Base-by-base conservation (phyloP, 2,329 filamentous ascomycete species). In the Claviceps fusiformis region DNA sequence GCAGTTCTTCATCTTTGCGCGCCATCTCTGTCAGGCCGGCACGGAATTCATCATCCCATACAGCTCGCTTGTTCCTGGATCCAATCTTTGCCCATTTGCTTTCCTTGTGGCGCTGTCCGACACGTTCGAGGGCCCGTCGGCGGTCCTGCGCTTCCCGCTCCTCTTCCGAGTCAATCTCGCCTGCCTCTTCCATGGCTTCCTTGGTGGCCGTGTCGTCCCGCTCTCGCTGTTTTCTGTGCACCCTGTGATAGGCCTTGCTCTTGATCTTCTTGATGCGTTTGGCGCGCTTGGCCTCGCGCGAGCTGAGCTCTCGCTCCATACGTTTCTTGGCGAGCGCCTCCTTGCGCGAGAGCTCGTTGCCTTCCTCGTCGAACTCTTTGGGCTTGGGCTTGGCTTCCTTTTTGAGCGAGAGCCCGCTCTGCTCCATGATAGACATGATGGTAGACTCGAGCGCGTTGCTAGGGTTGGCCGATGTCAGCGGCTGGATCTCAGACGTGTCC, bases 251-350 rank as follows among this genome's bases (percentile, higher is more conserved):
- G 0, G 90, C 82, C 70, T 96, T 98, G 67, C 88, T 95, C 77
- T 98, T 98, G 73, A 98, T 98, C 75, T 97, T 97, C 74, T 96
- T 95, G 71, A 98, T 89, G 29, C 93, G 85, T 71, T 91, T 95
- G 8, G 90, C 82, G 55, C 90, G 86, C 47, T 90, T 85, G 64
- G 95, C 86, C 70, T 97, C 92, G 11, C 91, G 81, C 63, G 95
- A 95, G 60, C 92, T 79, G 8, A 95, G 73, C 63, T 97, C 92
- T 61, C 93, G 80, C 59, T 88, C 83, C 67, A 83, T 84, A 13
- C 93, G 84, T 55, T 92, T 79, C 64, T 91, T 83, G 50, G 85
- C 82, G 55, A 85, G 78, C 29, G 88, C 78, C 50, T 85, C 85
- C 64, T 83, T 85, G 50, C 85, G 76, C 1, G 85, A 86, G 53